Evolutionary conservation across 345 rosid species (phyloP).

Genomic region (Sisymbrium altissimum): DNA sequence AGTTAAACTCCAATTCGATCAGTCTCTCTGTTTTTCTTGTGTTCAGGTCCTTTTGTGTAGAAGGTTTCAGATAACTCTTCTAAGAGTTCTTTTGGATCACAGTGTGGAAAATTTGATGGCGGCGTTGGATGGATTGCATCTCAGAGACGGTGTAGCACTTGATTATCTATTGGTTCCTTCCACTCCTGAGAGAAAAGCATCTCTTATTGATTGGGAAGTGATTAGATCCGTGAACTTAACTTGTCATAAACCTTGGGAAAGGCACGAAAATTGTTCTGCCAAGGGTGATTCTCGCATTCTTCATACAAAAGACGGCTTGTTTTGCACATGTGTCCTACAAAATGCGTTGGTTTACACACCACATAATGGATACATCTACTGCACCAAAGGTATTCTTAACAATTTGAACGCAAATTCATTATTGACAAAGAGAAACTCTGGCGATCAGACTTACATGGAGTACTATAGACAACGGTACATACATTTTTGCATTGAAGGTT

Average conservation of each 20-base stretch:
- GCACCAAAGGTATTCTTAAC: conserved; percentile 44
- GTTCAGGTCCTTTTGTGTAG: conserved; percentile 59
- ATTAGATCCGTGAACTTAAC: conserved; percentile 43
- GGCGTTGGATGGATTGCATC: conserved; percentile 31
- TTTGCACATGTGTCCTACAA: conserved; percentile 49
- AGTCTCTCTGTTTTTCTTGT: not conserved
- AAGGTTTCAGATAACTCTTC: conserved; percentile 61
- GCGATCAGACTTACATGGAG: conserved; percentile 44
- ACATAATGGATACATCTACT: conserved; percentile 61
- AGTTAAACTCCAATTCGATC: not conserved
- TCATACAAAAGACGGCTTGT: conserved; percentile 47
- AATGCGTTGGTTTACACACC: conserved; percentile 75
- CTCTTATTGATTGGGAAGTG: conserved; percentile 53
- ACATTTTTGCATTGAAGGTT: not conserved
- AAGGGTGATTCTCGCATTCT: conserved; percentile 31
- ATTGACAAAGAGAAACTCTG: conserved; percentile 44
- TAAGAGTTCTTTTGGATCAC: conserved; percentile 55
- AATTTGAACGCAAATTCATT: conserved; percentile 51
- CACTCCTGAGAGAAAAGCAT: not conserved
- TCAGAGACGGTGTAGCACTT: conserved; percentile 27
- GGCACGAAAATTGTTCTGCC: conserved; percentile 35
- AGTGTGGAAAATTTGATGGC: conserved; percentile 38
- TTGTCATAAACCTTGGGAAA: conserved; percentile 8
- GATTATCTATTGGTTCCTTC: conserved; percentile 78
- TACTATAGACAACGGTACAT: conserved; percentile 53